Evolutionary conservation across 306 rosid species (phyloP).

Genomic region (apple (Malus domestica)): DNA sequence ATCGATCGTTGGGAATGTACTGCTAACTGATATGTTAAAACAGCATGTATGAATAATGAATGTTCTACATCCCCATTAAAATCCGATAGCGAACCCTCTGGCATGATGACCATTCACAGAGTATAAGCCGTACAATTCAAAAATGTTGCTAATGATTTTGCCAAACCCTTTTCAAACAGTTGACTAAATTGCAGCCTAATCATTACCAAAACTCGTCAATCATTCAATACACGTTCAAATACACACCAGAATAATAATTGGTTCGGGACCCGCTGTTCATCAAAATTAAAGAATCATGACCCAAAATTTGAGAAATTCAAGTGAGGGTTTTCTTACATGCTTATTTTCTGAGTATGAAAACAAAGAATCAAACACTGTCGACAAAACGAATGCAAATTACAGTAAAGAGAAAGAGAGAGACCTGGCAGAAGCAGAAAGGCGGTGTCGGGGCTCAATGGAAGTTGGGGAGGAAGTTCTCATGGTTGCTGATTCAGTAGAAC

Average conservation of each 20-base stretch:
- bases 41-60: not conserved
- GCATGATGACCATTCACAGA: not conserved
- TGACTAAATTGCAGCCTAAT: not conserved
- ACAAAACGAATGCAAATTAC: not conserved
- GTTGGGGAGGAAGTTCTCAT: constrained; percentile 66
- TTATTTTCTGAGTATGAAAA: not conserved
- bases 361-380: not conserved
- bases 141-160: not conserved
- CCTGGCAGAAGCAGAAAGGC: constrained; percentile 54
- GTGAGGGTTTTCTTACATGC: not conserved
- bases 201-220: not conserved
- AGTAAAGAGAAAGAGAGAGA: constrained; percentile 9
- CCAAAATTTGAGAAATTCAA: not conserved
- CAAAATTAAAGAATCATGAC: not conserved
- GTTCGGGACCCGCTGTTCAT: not conserved
- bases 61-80: not conserved
- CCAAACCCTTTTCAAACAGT: not conserved
- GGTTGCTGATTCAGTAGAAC: constrained; percentile 16
- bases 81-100: not conserved
- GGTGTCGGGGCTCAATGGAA: constrained; percentile 66
- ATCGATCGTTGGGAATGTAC: not conserved
- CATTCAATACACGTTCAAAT: not conserved
- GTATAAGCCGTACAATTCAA: not conserved
- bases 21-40: not conserved
- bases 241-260: not conserved